Evolutionary conservation across 1,284 basidiomycete genomes (phyloP).

Genomic region (Mycosarcoma maydis): DNA sequence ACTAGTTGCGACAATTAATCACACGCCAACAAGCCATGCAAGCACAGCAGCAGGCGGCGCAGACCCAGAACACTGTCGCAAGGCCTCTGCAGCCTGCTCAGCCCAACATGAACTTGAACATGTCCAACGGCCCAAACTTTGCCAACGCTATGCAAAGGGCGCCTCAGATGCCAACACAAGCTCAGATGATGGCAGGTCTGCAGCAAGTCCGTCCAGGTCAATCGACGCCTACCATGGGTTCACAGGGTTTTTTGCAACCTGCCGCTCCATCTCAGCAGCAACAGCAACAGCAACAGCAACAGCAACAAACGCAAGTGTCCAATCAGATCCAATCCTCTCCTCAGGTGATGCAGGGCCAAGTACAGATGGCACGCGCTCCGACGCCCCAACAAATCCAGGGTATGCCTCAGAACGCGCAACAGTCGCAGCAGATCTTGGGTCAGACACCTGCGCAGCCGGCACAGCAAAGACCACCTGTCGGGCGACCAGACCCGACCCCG

Average conservation of each 20-base stretch:
- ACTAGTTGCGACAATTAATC: constrained; percentile 45
- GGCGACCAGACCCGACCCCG: constrained; percentile 11
- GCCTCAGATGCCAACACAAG: constrained; percentile 50
- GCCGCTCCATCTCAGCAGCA: constrained; percentile 9
- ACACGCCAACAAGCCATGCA: constrained; percentile 50
- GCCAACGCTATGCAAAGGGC: constrained; percentile 48
- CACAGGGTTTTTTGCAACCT: constrained; percentile 33
- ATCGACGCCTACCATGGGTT: constrained; percentile 33
- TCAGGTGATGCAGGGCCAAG: constrained; percentile 24
- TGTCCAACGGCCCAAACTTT: constrained; percentile 38
- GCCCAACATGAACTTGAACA: constrained; percentile 26
- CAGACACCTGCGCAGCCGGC: constrained; percentile 35
- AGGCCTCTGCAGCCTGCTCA: constrained; percentile 49
- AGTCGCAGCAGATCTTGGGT: constrained; percentile 23
- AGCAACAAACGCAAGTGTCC: constrained; percentile 21
- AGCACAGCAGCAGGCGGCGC: constrained; percentile 49
- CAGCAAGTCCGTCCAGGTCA: constrained; percentile 42
- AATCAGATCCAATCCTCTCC: constrained; percentile 25
- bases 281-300: constrained; percentile 7
- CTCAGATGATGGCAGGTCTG: constrained; percentile 50
- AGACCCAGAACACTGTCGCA: constrained; percentile 37
- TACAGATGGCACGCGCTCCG: constrained; percentile 25
- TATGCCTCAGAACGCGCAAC: constrained; percentile 27
- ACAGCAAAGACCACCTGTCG: constrained; percentile 22
- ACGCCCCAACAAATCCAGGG: constrained; percentile 21